Evolutionary conservation across 345 rosid genomes (phyloP).

Genomic region (Gossypium rotundifolium): DNA sequence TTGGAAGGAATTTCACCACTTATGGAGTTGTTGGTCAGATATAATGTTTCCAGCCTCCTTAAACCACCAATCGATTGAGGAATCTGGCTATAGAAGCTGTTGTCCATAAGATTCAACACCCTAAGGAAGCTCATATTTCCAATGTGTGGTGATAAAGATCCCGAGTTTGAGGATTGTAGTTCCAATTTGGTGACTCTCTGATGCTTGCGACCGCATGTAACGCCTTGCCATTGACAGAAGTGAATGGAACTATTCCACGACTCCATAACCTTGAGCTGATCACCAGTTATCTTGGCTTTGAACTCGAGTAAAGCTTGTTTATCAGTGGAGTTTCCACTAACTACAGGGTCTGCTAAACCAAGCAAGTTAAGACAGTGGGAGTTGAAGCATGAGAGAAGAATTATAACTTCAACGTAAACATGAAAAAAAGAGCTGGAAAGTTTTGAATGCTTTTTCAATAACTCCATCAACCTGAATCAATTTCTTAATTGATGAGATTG

Average conservation of each 20-base stretch:
- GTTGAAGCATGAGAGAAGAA: not conserved
- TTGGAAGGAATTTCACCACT: slow-evolving; percentile 19
- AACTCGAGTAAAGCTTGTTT: not conserved
- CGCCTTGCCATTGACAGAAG: slow-evolving; percentile 10
- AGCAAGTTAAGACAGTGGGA: too few species aligned
- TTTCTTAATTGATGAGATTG: not conserved
- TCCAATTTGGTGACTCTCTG: not conserved
- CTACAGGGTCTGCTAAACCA: not conserved
- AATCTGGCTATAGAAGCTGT: slow-evolving; percentile 3
- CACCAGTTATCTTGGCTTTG: not conserved
- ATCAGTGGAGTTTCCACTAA: not conserved
- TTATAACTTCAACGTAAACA: not conserved
- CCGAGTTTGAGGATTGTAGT: not conserved
- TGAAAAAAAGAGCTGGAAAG: not conserved
- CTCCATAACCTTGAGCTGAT: not conserved
- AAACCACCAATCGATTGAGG: slow-evolving; percentile 19
- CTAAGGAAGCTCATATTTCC: slow-evolving; percentile 16
- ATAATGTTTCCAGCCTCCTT: not conserved
- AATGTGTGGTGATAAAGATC: not conserved
- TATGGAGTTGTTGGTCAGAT: not conserved
- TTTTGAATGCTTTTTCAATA: not conserved
- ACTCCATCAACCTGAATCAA: not conserved
- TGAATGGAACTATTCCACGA: slow-evolving; percentile 15
- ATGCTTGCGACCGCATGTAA: slow-evolving; percentile 13
- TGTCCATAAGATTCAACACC: not conserved